Base-by-base conservation (phyloP, 2,329 filamentous ascomycete genomes). In the Colletotrichum somersetense region DNA sequence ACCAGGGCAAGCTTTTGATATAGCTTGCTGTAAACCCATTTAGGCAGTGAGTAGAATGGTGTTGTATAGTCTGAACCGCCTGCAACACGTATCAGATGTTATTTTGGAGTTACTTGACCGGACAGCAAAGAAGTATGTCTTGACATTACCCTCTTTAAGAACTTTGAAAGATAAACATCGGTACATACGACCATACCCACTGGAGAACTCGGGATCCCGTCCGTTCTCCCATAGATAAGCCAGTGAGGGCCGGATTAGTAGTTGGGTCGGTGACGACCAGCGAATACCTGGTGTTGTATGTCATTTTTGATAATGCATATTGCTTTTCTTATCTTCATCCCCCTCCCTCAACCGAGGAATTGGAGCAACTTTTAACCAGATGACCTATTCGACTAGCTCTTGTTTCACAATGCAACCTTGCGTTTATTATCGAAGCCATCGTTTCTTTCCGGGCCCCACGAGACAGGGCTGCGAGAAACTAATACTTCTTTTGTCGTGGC, bases 151-250 rank as follows among this genome's bases (percentile, higher is more conserved):
- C 23, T 30, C 30, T 30, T 3, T 30, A 11, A 2, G 35, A 11
- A 10, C 1, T 7, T 53, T 18, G 6, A 23, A 1, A 1, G 10
- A 3, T 23, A 0, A 5, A 12, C 46, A 11, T 20, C 3, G 11
- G 8, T 12, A 53, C 66, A 65, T 52, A 57, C 53, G 52, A 66
- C 23, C 53, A 58, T 38, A 66, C 62, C 67, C 50, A 65, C 61
- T 66, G 53, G 66, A 69, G 12, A 65, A 69, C 61, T 69, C 52
- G 61, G 66, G 59, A 68, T 66, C 38, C 52, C 50, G 66, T 64
- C 33, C 59, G 57, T 42, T 48, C 40, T 61, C 57, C 57, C 42
- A 35, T 61, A 48, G 23, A 59, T 59, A 44, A 59, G 40, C 57
- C 23, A 33, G 10, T 26, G 57, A 61, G 58, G 42, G 58, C 57